These are phyloP conservation scores for Colletotrichum incanum DNA, from an alignment of 2,329 filamentous ascomycete species.

Conservation along the genomic window DNA sequence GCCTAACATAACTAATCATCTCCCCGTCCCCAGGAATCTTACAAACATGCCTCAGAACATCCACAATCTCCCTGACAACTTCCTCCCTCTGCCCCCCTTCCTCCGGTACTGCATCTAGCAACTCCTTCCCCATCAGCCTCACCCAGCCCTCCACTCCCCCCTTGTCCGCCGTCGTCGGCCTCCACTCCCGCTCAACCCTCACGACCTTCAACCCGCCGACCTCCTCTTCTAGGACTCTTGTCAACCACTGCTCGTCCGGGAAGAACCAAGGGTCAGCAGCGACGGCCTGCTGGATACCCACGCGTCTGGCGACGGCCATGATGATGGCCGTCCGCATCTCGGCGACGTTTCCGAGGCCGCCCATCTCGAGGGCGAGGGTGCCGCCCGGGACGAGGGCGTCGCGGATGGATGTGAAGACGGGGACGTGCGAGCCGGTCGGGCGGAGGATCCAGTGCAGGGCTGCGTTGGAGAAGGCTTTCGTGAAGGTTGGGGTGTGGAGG, in stretches of 20 bases:
- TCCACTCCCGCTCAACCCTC: slow-evolving; percentile 73
- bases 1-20: slow-evolving; percentile 68
- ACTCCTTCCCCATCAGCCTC: slow-evolving; percentile 72
- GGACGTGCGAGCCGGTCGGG: slow-evolving; percentile 56
- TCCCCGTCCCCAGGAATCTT: slow-evolving; percentile 71
- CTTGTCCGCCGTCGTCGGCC: slow-evolving; percentile 72
- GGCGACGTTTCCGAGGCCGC: slow-evolving; percentile 77
- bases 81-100: slow-evolving; percentile 63
- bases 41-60: slow-evolving; percentile 70
- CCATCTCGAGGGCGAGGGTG: slow-evolving; percentile 78
- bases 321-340: slow-evolving; percentile 75
- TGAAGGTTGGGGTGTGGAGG: slow-evolving; percentile 51
- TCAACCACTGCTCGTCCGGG: slow-evolving; percentile 74
- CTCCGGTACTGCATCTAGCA: slow-evolving; percentile 68
- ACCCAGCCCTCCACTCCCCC: slow-evolving; percentile 79
- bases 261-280: slow-evolving; percentile 80
- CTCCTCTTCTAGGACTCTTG: slow-evolving; percentile 56
- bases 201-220: slow-evolving; percentile 66
- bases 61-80: slow-evolving; percentile 68
- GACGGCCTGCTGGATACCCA: slow-evolving; percentile 64
- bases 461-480: slow-evolving; percentile 77
- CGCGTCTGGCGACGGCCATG: slow-evolving; percentile 65
- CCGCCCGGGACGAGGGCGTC: slow-evolving; percentile 69
- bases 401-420: slow-evolving; percentile 69
- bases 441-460: slow-evolving; percentile 79